Base-by-base conservation (phyloP, 139 green algal species). In the Chlorella sp. region DNA sequence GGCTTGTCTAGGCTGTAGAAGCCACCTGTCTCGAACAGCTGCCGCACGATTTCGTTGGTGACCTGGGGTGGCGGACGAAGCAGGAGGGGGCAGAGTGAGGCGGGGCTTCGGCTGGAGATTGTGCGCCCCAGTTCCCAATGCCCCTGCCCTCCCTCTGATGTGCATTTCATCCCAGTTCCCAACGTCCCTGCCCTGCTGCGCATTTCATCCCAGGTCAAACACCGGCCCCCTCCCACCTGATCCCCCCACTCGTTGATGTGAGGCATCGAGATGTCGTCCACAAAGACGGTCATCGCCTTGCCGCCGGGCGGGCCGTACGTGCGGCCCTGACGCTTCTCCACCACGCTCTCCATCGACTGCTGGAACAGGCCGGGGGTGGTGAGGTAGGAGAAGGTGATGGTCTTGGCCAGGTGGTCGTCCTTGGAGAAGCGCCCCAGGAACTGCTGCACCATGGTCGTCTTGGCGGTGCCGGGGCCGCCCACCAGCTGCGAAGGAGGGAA, bases 1-100 rank as follows among this genome's bases (percentile, higher is more conserved):
- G 95, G 95, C 85, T 97, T 98, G 67, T 98, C 94, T 46, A 97
- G 79, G 21, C 85, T 91, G 89, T 98, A 98, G 84, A 97, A 94
- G 74, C 93, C 93, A 29, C 84, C 87, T 82, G 97, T 90, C 83
- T 97, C 93, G 68, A 98, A 87, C 76, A 98, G 87, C 90, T 98
- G 95, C 21, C 95, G 85, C 73, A 97, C 89, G 60, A 96, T 93
- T 84, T 98, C 95, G 79, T 98, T 98, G 79, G 95, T 98, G 38
- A 97, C 88, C 87, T 90, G 79, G 14, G 35, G 23, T 12, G 58
- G n/a, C n/a, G n/a, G n/a, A n/a, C n/a, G n/a, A n/a, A n/a, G 29
- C 60, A 48, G 43, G 43, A 23, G n/a, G 41, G 42, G 41, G 27
- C 23, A 41, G 41, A 25, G 40, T 40, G 1, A 55, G 62, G 62